Evolutionary conservation across 1,139 yeast species (phyloP), one percentile per base, ranked within the genome.

Genomic region (Pichia cactophila): DNA sequence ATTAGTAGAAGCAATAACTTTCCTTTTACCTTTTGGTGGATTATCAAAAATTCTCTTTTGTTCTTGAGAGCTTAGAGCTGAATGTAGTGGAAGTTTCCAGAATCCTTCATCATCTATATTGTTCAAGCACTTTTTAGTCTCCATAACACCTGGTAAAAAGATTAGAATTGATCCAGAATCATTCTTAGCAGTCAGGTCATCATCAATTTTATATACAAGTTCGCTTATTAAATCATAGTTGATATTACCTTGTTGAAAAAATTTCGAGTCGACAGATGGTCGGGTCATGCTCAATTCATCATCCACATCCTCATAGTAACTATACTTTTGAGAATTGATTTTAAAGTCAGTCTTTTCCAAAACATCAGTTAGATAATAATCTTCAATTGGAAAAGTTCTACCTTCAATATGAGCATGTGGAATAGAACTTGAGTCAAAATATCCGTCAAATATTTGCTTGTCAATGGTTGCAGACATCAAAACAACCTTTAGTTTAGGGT

Each of bases 401-500:
- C 98, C 98, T 61, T 84, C 88, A 50, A 92, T 89, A 62, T 89
- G 96, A 46, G 81, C 72, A 53, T 82, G 81, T 31, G 75, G 70
- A 45, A 79, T 66, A 2, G 54, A 35, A 0, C 69, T 61, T 5
- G 68, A 57, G 26, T 46, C 50, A 67, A 90, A 90, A 61, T 85
- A 90, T 17, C 72, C 69, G 48, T 75, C 72, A 67, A 89, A 90
- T 28, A 78, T 72, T n/a, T 74, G 73, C 1, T 82, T 77, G 59
- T 88, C 86, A 45, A 90, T 90, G 0, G 97, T 92, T 4, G 98
- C 98, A 61, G 96, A 86, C 97, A 92, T 92, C 46, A 92, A 72
- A 9, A 92, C 74, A 38, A 92, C 72, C 60, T 81, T 86, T 53
- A 90, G 63, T 3, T 80, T 73, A 0, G 78, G 77, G 46, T 69